phyloP scores from a whole-genome alignment of 1,284 basidiomycete genomes.

The Cryptococcus sp. region DNA sequence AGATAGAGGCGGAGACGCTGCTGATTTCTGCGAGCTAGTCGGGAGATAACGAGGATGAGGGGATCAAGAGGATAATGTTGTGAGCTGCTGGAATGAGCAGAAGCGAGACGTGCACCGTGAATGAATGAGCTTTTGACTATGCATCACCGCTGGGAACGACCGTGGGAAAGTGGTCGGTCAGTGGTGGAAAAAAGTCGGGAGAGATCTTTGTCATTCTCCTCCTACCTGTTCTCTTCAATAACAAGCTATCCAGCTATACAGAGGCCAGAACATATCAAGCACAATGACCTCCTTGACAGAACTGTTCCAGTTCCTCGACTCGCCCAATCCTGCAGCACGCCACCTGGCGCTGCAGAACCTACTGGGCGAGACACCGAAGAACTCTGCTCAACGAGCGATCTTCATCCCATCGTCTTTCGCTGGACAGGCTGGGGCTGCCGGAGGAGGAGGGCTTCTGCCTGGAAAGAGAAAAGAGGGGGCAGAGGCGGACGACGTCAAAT shows the following conservation, averaged over 20 bases:
- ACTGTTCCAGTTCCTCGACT: conserved; percentile 82
- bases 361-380: conserved; percentile 73
- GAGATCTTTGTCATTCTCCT: not conserved
- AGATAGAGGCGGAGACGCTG: no score
- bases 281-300: conserved; percentile 56
- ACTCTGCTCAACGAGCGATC: conserved; percentile 68
- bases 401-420: conserved; percentile 61
- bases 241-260: not conserved
- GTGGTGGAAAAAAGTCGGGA: not conserved
- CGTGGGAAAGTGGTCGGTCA: conserved; percentile 24
- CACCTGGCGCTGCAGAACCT: conserved; percentile 83
- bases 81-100: conserved; percentile 1
- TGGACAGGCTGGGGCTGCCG: conserved; percentile 10
- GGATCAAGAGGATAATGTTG: not conserved
- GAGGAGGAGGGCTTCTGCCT: conserved; percentile 57
- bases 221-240: not conserved
- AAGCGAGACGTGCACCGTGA: conserved; percentile 1
- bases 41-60: no score
- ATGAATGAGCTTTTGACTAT: not conserved
- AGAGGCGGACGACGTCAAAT: conserved; percentile 65
- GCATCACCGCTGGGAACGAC: conserved; percentile 1
- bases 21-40: no score
- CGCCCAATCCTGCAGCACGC: conserved; percentile 82
- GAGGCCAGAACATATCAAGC: not conserved
- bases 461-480: conserved; percentile 39